Base-by-base conservation (phyloP, 2,329 filamentous ascomycete genomes). In the Claviceps sp. region DNA sequence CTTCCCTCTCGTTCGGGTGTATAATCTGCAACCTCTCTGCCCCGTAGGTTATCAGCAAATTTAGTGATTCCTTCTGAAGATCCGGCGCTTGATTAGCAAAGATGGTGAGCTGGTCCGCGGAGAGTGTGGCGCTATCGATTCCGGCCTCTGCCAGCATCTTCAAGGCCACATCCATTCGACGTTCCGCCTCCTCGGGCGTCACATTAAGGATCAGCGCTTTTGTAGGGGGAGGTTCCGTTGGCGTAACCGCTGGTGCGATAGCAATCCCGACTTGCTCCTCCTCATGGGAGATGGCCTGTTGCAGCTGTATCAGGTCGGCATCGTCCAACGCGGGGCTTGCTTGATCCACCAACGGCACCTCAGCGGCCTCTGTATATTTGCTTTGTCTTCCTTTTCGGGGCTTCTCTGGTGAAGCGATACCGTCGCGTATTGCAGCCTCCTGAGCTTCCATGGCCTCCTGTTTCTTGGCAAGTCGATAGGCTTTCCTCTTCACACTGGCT, bases 71-170 rank as follows among this genome's bases (percentile, higher is more conserved):
- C 50, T 67, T 65, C 55, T 81, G 78, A 5, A 80, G 62, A 3
- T 73, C 69, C 0, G 77, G 76, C 0, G 77, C 72, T 61, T 82
- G 78, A 51, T 82, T 81, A 8, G 77, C 69, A 56, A 82, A 79
- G 16, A 80, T 81, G 56, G 67, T 73, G 54, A 81, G 78, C 58
- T 81, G 78, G 45, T 80, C 77, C 4, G 63, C 55, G 0, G 74
- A 77, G 9, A 81, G 64, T 0, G 76, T 74, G 2, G 66, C 63
- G 1, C 75, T 76, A 39, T 78, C 71, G n/a, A 81, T 70, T 4
- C 67, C 69, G n/a, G 64, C 70, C 1, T 68, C 67, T 2, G 46
- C 63, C 5, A 81, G 68, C 34, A 79, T 65, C 23, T 66, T 64
- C n/a, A 68, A 67, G 6, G 78, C 77, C 7, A 67, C 66, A 9